Evolutionary conservation across 2,329 filamentous ascomycete genomes (phyloP).

Genomic region (Fusarium sp.): DNA sequence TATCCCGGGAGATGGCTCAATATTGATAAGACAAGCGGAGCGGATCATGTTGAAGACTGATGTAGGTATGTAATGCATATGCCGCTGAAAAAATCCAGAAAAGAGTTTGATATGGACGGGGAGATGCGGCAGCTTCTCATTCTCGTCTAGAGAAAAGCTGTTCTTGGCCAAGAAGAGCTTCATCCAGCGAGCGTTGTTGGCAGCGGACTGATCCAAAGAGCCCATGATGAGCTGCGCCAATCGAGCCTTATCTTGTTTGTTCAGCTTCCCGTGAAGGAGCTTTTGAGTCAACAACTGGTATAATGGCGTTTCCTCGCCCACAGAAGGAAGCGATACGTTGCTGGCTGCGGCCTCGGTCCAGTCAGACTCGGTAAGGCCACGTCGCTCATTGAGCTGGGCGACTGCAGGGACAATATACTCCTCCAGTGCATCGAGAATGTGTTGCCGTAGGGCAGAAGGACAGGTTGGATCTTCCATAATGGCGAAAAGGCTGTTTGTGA

Average conservation of each 20-base stretch:
- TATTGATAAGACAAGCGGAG: constrained; percentile 38
- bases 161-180: constrained; percentile 50
- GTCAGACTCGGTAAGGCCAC: constrained; percentile 43
- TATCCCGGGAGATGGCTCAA: constrained; percentile 43
- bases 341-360: constrained; percentile 41
- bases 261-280: background rate
- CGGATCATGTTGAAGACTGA: constrained; percentile 37
- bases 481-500: constrained; percentile 48
- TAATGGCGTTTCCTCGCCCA: constrained; percentile 24
- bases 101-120: constrained; percentile 40
- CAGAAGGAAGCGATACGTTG: constrained; percentile 9
- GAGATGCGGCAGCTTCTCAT: constrained; percentile 42
- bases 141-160: constrained; percentile 37
- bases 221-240: constrained; percentile 45
- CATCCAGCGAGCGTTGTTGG: constrained; percentile 51
- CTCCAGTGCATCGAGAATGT: constrained; percentile 48
- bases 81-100: constrained; percentile 18
- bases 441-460: constrained; percentile 17
- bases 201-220: constrained; percentile 46
- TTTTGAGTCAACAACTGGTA: constrained; percentile 17
- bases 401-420: constrained; percentile 47
- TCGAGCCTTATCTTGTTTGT: constrained; percentile 13
- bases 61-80: constrained; percentile 31
- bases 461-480: constrained; percentile 36
- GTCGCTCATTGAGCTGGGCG: constrained; percentile 50